Evolutionary conservation across 2,329 filamentous ascomycete species (phyloP).

Genomic region (Arthrobotrys entomopaga): DNA sequence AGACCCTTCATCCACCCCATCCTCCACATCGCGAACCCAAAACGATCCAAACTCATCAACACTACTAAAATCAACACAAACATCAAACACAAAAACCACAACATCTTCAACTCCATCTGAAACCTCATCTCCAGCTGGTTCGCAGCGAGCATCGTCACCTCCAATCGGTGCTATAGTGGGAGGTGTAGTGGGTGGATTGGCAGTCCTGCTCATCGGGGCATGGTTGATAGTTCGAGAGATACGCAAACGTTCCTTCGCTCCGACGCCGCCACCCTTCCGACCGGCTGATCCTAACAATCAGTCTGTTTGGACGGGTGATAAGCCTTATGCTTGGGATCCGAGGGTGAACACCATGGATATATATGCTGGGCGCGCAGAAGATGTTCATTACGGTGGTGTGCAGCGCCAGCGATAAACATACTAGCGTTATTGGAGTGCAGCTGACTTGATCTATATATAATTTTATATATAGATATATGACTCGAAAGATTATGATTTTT

Average conservation of each 20-base stretch:
- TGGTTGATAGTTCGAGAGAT: slow-evolving; percentile 5
- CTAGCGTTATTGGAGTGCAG: too few relatives aligned
- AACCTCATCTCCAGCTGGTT: neutral
- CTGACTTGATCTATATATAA: neutral
- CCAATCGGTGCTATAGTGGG: slow-evolving; percentile 9
- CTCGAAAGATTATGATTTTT: neutral
- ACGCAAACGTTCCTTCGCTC: neutral
- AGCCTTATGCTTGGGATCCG: slow-evolving; percentile 12
- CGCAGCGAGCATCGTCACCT: neutral
- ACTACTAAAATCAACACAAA: neutral
- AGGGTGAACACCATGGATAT: slow-evolving; percentile 7
- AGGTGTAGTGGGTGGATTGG: slow-evolving; percentile 9
- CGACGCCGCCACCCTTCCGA: neutral
- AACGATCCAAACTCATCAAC: neutral
- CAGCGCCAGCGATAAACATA: too few relatives aligned
- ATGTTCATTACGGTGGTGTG: slow-evolving; percentile 3
- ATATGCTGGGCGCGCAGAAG: slow-evolving; percentile 13
- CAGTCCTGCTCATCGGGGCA: neutral
- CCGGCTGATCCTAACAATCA: slow-evolving; percentile 20
- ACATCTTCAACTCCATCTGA: neutral
- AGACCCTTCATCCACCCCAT: neutral
- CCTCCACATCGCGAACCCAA: neutral
- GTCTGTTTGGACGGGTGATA: slow-evolving; percentile 16
- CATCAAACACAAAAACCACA: neutral
- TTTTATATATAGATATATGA: neutral